Percentiles rank a stretch among this genome's conserved stretches.
Evolutionary conservation across 1,139 yeast genomes (phyloP).

Genomic region (Geotrichum restrictum): DNA sequence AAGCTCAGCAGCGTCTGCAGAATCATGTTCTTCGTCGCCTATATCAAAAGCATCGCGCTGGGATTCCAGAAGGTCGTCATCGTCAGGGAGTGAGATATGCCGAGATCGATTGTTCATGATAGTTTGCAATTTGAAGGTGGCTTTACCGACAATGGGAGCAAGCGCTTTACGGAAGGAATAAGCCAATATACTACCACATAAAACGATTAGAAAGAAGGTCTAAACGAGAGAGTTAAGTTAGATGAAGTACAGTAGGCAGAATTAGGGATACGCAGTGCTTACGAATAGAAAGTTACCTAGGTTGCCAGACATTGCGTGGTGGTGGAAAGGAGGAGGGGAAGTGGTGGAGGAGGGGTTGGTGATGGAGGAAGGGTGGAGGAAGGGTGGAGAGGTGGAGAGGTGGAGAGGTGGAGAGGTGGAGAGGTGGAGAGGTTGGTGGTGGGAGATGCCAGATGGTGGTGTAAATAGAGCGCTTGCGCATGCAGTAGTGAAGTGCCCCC

Average conservation of each 20-base stretch:
- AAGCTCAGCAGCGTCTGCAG: not conserved
- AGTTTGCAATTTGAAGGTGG: constrained; percentile 15
- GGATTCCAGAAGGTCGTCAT: constrained; percentile 11
- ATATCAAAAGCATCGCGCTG: constrained; percentile 11
- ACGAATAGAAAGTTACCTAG: constrained; percentile 12
- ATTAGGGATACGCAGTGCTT: not conserved
- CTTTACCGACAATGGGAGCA: constrained; percentile 17
- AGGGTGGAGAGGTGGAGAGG: too few species aligned
- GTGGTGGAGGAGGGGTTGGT: too few species aligned
- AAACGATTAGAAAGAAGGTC: constrained; percentile 10
- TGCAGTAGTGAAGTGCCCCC: too few species aligned
- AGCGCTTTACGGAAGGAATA: constrained; percentile 15
- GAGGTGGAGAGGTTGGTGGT: too few species aligned
- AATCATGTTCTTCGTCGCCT: constrained; percentile 8
- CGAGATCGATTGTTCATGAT: constrained; percentile 4
- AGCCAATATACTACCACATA: constrained; percentile 9
- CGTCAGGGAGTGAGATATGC: constrained; percentile 9
- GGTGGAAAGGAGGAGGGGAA: not conserved
- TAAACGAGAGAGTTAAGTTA: not conserved
- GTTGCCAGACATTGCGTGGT: constrained; percentile 3
- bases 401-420: too few species aligned
- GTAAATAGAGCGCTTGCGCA: too few species aligned
- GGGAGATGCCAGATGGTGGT: too few species aligned
- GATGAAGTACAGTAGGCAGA: not conserved
- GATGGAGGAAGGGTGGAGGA: too few species aligned